Evolutionary conservation across 1,139 yeast genomes (phyloP).

Genomic region (Magnusiomyces tetraspermus): DNA sequence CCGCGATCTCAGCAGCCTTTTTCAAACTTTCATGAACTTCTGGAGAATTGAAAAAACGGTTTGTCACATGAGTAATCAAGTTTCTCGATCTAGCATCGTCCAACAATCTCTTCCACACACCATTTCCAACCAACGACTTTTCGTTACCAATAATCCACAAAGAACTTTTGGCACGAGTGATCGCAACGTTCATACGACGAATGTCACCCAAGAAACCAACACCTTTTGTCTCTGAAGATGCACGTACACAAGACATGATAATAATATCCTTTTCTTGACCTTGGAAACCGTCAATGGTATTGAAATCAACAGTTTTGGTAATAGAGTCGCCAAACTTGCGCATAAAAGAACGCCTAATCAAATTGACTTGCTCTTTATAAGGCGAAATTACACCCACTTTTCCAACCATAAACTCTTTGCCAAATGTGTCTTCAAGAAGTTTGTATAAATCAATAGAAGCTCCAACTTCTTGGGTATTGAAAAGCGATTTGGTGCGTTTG

Average conservation of each 20-base stretch:
- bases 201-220: conserved; percentile 86
- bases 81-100: conserved; percentile 49
- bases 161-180: conserved; percentile 85
- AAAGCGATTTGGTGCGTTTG: conserved; percentile 12
- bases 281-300: conserved; percentile 95
- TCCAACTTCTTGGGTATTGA: conserved; percentile 13
- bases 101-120: conserved; percentile 60
- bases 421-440: conserved; percentile 7
- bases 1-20: background rate
- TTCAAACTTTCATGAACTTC: background rate
- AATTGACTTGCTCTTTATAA: conserved; percentile 72
- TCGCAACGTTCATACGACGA: conserved; percentile 90
- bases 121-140: conserved; percentile 43
- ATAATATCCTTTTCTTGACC: conserved; percentile 96
- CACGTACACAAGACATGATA: conserved; percentile 90
- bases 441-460: conserved; percentile 40
- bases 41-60: background rate
- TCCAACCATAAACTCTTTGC: conserved; percentile 45
- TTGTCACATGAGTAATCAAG: background rate
- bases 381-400: conserved; percentile 89
- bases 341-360: conserved; percentile 48
- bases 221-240: conserved; percentile 42
- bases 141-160: conserved; percentile 85
- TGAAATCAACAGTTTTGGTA: conserved; percentile 65
- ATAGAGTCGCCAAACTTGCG: conserved; percentile 55